Evolutionary conservation across 2,329 filamentous ascomycete genomes (phyloP), one percentile per base, ranked within the genome.

Genomic region (Clonostachys rosea): DNA sequence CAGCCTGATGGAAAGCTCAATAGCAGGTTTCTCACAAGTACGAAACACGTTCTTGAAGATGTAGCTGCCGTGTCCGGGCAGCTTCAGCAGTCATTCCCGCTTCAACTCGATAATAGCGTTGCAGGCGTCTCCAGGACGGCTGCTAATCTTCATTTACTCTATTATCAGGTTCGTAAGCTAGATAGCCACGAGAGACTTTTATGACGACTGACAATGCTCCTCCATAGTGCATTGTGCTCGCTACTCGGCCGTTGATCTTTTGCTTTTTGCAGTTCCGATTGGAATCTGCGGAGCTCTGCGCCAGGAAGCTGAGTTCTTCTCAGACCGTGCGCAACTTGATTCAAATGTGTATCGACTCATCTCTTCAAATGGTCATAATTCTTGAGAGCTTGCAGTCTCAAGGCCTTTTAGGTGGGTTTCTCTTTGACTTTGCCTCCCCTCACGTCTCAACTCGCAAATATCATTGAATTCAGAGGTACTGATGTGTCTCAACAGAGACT

Each of bases 311-410:
- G 2, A 59, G 59, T 9, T 76, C 73, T 18, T 60, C 60, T 7
- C 52, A 55, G 47, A 62, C 56, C 12, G 55, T 64, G 16, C 58
- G 58, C 45, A 65, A 63, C 40, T 47, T 66, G 24, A 52, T 64
- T 43, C 59, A 62, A 40, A 61, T 65, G 57, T 62, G 62, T 24
- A 54, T 66, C 48, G 63, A 66, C 39, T 65, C 63, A 14, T 63
- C 61, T 4, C 53, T 58, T 14, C 58, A 63, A 46, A 61, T 54
- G 55, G 57, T 65, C 41, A 54, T 63, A 2, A 67, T 77, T 20
- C 65, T 78, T 3, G 62, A 62, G 46, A 65, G 62, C 36, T 57
- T 77, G 30, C 66, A 71, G 52, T 59, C 62, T 13, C 73, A 78
- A 52, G 67, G 67, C 6, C 62, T 78, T 16, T 60, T 76, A 4